phyloP scores from a whole-genome alignment of 495 filamentous ascomycete genomes.

The Penicillium turbatum region DNA sequence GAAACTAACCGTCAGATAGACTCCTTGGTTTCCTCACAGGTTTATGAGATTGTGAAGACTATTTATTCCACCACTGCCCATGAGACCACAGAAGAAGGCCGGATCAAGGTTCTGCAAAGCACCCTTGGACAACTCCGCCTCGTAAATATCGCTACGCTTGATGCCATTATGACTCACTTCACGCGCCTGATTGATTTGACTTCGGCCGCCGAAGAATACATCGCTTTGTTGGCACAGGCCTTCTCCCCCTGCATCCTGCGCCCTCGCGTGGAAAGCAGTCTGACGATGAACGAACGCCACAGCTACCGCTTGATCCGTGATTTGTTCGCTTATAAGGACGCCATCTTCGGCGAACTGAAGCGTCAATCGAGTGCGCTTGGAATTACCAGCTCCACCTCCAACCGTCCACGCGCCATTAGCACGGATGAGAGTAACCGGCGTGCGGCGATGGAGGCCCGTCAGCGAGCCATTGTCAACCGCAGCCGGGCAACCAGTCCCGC shows the following conservation, averaged over 20 bases:
- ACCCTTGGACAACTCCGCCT: conserved; percentile 92
- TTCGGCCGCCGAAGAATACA: conserved; percentile 85
- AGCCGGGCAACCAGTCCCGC: conserved; percentile 74
- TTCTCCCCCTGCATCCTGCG: conserved; percentile 86
- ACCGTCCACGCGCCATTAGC: conserved; percentile 79
- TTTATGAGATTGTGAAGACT: conserved; percentile 98
- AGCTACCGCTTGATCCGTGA: conserved; percentile 89
- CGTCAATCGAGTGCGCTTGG: conserved; percentile 68
- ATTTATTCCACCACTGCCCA: conserved; percentile 79
- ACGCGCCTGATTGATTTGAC: conserved; percentile 95
- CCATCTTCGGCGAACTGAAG: conserved; percentile 94
- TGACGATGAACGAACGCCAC: conserved; percentile 94
- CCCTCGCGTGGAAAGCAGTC: conserved; percentile 74
- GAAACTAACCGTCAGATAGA: conserved; percentile 47
- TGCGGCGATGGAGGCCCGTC: conserved; percentile 86
- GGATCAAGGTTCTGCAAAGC: conserved; percentile 89
- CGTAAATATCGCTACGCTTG: conserved; percentile 96
- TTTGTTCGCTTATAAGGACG: conserved; percentile 87
- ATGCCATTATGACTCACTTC: conserved; percentile 97
- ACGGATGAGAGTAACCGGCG: conserved; percentile 95
- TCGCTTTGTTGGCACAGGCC: conserved; percentile 68
- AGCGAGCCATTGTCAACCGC: conserved; percentile 72
- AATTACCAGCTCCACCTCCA: conserved; percentile 23
- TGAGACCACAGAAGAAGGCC: conserved; percentile 64
- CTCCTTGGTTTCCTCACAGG: conserved; percentile 94